Conservation (phyloP, 345 rosid genomes). For the Geranium brycei region DNA sequence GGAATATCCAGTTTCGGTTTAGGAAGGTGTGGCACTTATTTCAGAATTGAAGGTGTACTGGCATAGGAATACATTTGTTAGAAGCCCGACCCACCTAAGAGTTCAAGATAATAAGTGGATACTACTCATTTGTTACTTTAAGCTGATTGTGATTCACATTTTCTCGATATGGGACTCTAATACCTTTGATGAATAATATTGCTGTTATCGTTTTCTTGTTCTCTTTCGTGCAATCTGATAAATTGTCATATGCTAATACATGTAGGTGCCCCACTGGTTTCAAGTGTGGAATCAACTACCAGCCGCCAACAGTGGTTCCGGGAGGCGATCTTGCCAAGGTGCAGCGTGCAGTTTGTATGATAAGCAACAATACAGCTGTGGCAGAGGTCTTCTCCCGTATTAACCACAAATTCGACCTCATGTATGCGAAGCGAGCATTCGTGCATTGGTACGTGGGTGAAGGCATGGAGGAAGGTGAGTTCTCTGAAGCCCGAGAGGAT, state of each 20-base stretch:
- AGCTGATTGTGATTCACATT: too few relatives aligned
- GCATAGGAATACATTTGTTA: too few relatives aligned
- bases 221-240: background rate
- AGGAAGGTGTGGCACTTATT: too few relatives aligned
- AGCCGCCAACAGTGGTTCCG: slow-evolving; percentile 74
- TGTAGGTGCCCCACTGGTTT: slow-evolving; percentile 82
- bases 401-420: slow-evolving; percentile 71
- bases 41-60: too few relatives aligned
- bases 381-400: slow-evolving; percentile 68
- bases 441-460: slow-evolving; percentile 92
- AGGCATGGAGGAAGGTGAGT: slow-evolving; percentile 90
- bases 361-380: slow-evolving; percentile 78
- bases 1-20: too few relatives aligned
- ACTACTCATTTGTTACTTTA: too few relatives aligned
- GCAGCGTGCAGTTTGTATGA: slow-evolving; percentile 81
- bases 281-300: slow-evolving; percentile 74
- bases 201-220: too few relatives aligned
- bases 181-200: too few relatives aligned
- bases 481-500: slow-evolving; percentile 84
- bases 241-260: background rate
- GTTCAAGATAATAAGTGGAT: too few relatives aligned
- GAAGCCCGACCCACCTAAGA: too few relatives aligned
- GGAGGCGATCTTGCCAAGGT: slow-evolving; percentile 67
- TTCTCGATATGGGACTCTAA: too few relatives aligned
- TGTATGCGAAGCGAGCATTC: slow-evolving; percentile 74